phyloP scores from a whole-genome alignment of 345 rosid species.

The Rubroshorea leprosula region DNA sequence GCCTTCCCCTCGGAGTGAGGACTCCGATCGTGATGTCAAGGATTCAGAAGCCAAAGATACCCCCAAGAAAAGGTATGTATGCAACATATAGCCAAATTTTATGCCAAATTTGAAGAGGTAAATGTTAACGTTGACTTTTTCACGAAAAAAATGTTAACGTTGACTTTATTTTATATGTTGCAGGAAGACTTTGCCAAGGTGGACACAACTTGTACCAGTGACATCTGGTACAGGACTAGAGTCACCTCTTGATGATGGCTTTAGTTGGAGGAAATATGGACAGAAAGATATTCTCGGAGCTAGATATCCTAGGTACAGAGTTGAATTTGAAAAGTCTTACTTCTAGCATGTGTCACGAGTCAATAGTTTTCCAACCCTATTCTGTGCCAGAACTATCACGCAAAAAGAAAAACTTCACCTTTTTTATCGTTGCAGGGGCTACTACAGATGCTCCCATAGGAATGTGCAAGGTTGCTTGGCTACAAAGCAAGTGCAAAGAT shows the following conservation, averaged over 20 bases:
- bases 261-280: slow-evolving; percentile 91
- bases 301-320: slow-evolving; percentile 78
- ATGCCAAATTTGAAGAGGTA: too few species aligned
- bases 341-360: too few species aligned
- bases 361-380: too few species aligned
- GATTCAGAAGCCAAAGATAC: slow-evolving; percentile 31
- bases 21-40: slow-evolving; percentile 48
- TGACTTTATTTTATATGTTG: slow-evolving; percentile 5
- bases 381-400: too few species aligned
- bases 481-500: slow-evolving; percentile 83
- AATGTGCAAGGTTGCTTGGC: slow-evolving; percentile 70
- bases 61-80: slow-evolving; percentile 34
- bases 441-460: slow-evolving; percentile 78
- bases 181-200: slow-evolving; percentile 50
- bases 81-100: too few species aligned
- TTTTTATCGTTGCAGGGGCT: slow-evolving; percentile 54
- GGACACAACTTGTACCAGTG: slow-evolving; percentile 52
- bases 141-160: too few species aligned
- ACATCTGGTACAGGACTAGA: slow-evolving; percentile 45
- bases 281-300: slow-evolving; percentile 87
- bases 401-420: too few species aligned
- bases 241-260: slow-evolving; percentile 77
- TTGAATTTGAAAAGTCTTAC: too few species aligned
- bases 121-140: background rate
- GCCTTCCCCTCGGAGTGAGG: slow-evolving; percentile 42